phyloP scores from a whole-genome alignment of 257 asterid genomes.

The Solanum infundibuliforme region DNA sequence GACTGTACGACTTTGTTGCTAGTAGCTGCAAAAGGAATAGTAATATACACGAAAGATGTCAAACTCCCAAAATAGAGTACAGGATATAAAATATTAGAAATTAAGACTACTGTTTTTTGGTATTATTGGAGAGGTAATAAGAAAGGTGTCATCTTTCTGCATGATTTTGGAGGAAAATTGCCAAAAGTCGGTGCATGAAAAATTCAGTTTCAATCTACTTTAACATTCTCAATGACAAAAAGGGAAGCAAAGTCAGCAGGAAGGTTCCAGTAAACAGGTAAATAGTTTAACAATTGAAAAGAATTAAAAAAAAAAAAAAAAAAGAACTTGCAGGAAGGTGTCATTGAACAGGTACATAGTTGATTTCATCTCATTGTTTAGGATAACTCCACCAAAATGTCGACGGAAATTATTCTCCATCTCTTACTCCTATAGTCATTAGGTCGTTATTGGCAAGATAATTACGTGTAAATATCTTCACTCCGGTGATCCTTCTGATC shows the following conservation, averaged over 20 bases:
- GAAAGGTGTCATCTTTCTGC: conserved; percentile 34
- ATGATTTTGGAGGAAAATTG: neutral
- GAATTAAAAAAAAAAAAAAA: neutral
- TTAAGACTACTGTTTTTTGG: conserved; percentile 6
- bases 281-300: neutral
- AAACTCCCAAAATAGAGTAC: conserved; percentile 5
- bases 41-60: conserved; percentile 2
- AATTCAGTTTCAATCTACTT: neutral
- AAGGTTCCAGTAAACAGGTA: neutral
- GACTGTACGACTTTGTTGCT: conserved; percentile 7
- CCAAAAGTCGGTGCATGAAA: neutral
- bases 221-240: neutral
- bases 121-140: conserved; percentile 28
- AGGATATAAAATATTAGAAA: neutral
- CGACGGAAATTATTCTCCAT: too few relatives aligned
- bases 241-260: neutral
- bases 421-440: too few relatives aligned
- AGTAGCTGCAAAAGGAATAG: conserved; percentile 6
- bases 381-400: too few relatives aligned
- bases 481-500: too few relatives aligned
- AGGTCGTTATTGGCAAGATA: too few relatives aligned
- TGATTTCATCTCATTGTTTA: neutral
- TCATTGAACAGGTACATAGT: neutral
- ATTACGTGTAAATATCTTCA: too few relatives aligned
- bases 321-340: neutral